A percentile compares a stretch with the other conserved stretches of the same genome.
phyloP scores from a whole-genome alignment of 345 rosid species.

The Fremontodendron californicum region DNA sequence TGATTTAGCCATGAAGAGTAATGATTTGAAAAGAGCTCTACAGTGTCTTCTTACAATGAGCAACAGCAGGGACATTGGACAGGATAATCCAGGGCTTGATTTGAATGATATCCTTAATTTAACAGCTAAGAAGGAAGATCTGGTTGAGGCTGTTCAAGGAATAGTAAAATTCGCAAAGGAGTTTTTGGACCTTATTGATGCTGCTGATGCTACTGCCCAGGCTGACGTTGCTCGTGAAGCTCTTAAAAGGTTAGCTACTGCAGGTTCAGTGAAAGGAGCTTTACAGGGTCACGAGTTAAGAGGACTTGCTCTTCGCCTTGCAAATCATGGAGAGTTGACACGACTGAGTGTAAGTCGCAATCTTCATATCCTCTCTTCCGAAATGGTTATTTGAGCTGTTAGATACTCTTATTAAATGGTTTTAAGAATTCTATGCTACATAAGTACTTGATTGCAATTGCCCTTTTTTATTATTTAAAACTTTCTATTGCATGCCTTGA shows the following conservation, averaged over 20 bases:
- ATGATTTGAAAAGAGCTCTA: conserved; percentile 96
- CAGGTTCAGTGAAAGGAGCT: conserved; percentile 97
- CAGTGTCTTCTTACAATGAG: conserved; percentile 96
- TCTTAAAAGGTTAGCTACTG: conserved; percentile 88
- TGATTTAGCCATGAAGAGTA: conserved; percentile 97
- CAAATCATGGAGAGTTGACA: conserved; percentile 96
- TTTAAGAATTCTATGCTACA: not conserved
- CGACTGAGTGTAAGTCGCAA: conserved; percentile 64
- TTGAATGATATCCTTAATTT: conserved; percentile 81
- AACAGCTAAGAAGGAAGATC: conserved; percentile 82
- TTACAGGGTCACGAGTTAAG: conserved; percentile 79
- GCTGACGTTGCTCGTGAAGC: conserved; percentile 94
- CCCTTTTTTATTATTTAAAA: not conserved
- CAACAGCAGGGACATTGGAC: conserved; percentile 93
- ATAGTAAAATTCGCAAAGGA: conserved; percentile 85
- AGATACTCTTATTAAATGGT: conserved; percentile 16
- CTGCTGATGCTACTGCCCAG: conserved; percentile 97
- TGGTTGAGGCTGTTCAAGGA: conserved; percentile 94
- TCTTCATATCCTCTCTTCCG: conserved; percentile 13
- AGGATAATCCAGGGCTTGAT: conserved; percentile 63
- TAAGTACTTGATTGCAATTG: not conserved
- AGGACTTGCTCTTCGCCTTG: conserved; percentile 93
- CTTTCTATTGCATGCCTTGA: not conserved
- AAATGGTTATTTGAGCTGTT: conserved; percentile 7
- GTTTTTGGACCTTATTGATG: conserved; percentile 96